Evolutionary conservation across 768 basidiomycete genomes (phyloP), one percentile per base, ranked within the genome.

Genomic region (Podaxis pistillaris): DNA sequence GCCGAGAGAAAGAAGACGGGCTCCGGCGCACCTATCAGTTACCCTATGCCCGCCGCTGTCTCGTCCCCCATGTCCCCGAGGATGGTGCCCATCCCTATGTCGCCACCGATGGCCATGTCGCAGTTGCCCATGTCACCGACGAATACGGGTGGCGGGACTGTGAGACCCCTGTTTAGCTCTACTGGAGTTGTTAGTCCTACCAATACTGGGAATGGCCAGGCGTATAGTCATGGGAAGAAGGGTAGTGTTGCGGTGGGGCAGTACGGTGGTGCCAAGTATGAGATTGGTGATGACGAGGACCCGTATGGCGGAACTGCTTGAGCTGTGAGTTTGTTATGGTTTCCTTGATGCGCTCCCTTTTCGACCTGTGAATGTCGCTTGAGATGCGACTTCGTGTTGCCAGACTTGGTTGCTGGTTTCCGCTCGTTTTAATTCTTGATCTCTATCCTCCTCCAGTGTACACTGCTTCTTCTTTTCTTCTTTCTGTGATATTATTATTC

Each of bases 1-100:
- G 71, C 72, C 12, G 71, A 74, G 64, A 66, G 70, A 50, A 71
- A 68, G 65, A 72, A 69, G 62, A 60, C 56, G 24, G 54, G 66
- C 28, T 63, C 67, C 33, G 62, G 58, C 30, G 6, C 63, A 2
- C 51, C 38, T 19, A 72, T 75, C 41, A 65, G 67, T 15, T 71
- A 70, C 28, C 73, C 72, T 2, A 66, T 70, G 60, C 72, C 74
- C 24, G 65, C 65, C 0, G 66, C 67, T 11, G 63, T 28, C 56
- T 17, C 66, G 19, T 53, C 58, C 11, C 58, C 58, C 2, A 59
- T 59, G 58, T 37, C 57, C 56, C 53, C 19, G 30, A 61, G 5
- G 53, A 40, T 40, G 36, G 17, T 30, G 9, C n/a, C 8, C 11
- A n/a, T 19, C 1, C 54, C 57, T 17, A 58, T 58, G 57, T 58